These are phyloP conservation scores for thale cress (Arabidopsis thaliana) DNA, from an alignment of 345 rosid genomes.

Conservation along the genomic window DNA sequence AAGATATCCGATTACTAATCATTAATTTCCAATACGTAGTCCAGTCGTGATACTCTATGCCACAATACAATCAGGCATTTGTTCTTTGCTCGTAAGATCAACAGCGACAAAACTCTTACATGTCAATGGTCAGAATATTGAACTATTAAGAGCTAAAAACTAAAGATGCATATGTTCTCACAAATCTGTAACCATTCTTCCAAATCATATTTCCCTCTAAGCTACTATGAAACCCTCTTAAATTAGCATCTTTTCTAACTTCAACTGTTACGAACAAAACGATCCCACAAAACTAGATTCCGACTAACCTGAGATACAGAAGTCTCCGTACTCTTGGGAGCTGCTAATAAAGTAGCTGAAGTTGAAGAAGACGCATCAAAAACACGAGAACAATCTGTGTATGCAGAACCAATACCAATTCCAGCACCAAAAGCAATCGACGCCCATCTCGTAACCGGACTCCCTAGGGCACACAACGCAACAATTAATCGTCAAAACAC, in stretches of 20 bases:
- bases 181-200: neutral
- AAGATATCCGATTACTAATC: neutral
- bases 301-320: conserved; percentile 58
- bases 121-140: conserved; percentile 1
- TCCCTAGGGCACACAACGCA: conserved; percentile 54
- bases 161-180: conserved; percentile 5
- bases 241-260: neutral
- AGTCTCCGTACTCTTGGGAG: conserved; percentile 52
- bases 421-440: conserved; percentile 95
- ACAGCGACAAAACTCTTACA: neutral
- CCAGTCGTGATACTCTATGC: neutral
- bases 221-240: conserved; percentile 15
- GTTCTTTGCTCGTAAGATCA: neutral
- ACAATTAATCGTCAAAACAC: neutral
- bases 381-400: conserved; percentile 68
- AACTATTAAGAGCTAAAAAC: neutral
- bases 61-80: neutral
- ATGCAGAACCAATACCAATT: conserved; percentile 90
- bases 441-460: conserved; percentile 87
- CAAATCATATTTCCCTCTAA: neutral
- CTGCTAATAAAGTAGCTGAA: conserved; percentile 46
- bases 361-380: conserved; percentile 63
- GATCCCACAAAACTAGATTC: neutral
- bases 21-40: conserved; percentile 5
- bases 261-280: neutral